These are phyloP conservation scores for Syzygium jambos DNA, from an alignment of 345 rosid genomes.

Conservation along the genomic window DNA sequence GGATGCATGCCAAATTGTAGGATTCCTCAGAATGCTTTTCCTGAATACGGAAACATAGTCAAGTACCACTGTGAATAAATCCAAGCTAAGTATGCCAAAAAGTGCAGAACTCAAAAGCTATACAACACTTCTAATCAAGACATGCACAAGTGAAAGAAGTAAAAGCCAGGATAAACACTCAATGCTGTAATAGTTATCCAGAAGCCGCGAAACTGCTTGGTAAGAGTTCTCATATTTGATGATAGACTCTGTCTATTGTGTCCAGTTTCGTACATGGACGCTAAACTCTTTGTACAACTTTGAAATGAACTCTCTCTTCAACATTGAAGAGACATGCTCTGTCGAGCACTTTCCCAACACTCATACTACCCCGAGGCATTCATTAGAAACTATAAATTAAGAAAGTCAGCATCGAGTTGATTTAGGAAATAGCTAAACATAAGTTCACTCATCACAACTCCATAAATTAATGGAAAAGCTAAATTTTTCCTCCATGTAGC, in stretches of 20 bases:
- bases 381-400: neutral
- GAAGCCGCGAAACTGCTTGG: neutral
- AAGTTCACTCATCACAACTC: neutral
- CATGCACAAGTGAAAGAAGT: neutral
- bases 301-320: neutral
- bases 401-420: neutral
- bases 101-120: neutral
- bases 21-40: constrained; percentile 98
- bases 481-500: neutral
- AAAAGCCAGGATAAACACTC: neutral
- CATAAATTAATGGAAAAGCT: neutral
- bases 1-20: constrained; percentile 94
- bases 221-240: neutral
- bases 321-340: neutral
- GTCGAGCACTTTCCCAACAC: neutral
- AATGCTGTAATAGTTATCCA: neutral
- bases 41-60: constrained; percentile 28
- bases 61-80: neutral
- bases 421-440: neutral
- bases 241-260: neutral
- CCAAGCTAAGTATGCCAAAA: neutral
- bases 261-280: neutral
- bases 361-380: neutral
- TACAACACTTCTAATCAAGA: neutral
- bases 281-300: neutral